Conservation (phyloP, 306 rosid species). For the Sesbania bispinosa region DNA sequence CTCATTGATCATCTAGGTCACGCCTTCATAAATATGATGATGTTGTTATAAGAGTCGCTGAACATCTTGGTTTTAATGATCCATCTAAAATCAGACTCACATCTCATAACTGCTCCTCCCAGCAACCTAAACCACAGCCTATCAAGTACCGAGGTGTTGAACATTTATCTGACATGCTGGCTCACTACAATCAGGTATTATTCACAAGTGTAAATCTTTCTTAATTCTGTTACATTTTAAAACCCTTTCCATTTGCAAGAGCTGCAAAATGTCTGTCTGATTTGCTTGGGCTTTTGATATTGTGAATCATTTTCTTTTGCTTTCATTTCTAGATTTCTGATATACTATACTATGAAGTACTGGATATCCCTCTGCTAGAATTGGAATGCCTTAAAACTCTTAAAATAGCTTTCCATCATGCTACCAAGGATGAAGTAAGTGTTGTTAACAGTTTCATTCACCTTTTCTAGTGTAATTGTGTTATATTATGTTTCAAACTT, state of each 20-base stretch:
- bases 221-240: not conserved
- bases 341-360: conserved; percentile 68
- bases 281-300: not conserved
- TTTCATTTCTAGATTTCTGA: conserved; percentile 53
- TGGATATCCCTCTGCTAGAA: conserved; percentile 90
- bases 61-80: conserved; percentile 60
- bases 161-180: conserved; percentile 74
- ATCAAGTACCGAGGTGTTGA: conserved; percentile 75
- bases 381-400: conserved; percentile 71
- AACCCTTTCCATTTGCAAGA: not conserved
- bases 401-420: conserved; percentile 77
- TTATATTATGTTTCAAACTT: not conserved
- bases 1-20: conserved; percentile 43
- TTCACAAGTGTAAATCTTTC: not conserved
- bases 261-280: not conserved
- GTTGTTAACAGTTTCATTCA: not conserved
- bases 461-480: not conserved
- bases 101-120: conserved; percentile 84
- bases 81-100: conserved; percentile 83
- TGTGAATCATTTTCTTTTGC: not conserved
- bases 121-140: conserved; percentile 89
- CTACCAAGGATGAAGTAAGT: conserved; percentile 80
- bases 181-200: conserved; percentile 71
- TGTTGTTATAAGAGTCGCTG: conserved; percentile 67
- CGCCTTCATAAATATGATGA: conserved; percentile 62